Conservation (phyloP, 2,329 filamentous ascomycete genomes). For the Ascochyta fabae region DNA sequence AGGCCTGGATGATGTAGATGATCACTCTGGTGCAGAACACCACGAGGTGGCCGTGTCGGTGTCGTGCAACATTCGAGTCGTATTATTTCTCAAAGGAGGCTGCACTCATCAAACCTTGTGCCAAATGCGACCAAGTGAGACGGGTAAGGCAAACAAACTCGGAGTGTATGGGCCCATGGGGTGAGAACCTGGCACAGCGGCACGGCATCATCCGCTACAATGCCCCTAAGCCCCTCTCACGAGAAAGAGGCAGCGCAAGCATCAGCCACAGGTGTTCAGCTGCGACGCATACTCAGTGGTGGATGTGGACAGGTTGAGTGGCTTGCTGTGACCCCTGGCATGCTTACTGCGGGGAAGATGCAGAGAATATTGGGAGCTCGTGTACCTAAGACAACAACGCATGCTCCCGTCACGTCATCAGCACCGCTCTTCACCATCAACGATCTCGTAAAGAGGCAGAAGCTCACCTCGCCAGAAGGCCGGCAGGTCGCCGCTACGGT, state of each 20-base stretch:
- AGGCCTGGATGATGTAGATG: neutral
- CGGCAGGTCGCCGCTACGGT: neutral
- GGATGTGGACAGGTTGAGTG: neutral
- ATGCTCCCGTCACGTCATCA: neutral
- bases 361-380: slow-evolving; percentile 7
- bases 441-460: neutral
- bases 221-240: neutral
- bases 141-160: neutral
- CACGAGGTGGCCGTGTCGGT: neutral
- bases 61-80: neutral
- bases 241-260: no score
- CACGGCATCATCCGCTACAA: slow-evolving; percentile 4
- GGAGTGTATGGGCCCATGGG: neutral
- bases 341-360: neutral
- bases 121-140: neutral
- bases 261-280: no score
- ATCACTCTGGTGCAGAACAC: neutral
- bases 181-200: neutral
- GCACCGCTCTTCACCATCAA: neutral
- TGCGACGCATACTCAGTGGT: neutral
- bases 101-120: slow-evolving; percentile 11
- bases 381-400: slow-evolving; percentile 3
- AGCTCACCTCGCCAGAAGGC: neutral
- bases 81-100: neutral
- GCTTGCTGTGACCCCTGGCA: neutral